A percentile compares a stretch with the other conserved stretches of the same genome.
Evolutionary conservation across 2,329 filamentous ascomycete genomes (phyloP).

Genomic region (Lachnellula subtilissima): DNA sequence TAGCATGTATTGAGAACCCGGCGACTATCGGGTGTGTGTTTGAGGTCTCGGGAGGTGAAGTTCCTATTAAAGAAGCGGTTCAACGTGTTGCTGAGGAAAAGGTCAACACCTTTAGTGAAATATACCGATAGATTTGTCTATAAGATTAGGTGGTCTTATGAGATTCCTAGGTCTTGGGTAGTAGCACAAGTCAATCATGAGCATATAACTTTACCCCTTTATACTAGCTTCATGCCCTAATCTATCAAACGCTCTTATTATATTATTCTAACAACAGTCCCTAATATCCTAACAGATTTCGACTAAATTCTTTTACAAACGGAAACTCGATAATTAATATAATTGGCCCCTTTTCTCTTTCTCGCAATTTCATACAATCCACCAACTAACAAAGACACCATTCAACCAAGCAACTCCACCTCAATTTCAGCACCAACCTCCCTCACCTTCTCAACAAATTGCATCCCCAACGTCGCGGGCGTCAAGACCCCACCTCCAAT

Average conservation of each 20-base stretch:
- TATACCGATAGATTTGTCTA: conserved; percentile 9
- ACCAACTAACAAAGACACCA: too few species aligned
- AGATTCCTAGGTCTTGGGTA: too few species aligned
- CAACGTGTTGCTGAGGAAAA: conserved; percentile 34
- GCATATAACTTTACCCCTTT: too few species aligned
- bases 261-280: too few species aligned
- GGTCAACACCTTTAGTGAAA: conserved; percentile 30
- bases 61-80: conserved; percentile 36
- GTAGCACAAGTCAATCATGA: too few species aligned
- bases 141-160: not conserved
- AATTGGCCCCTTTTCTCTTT: too few species aligned
- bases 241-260: too few species aligned
- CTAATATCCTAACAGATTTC: too few species aligned
- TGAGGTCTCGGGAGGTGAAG: conserved; percentile 39
- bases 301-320: too few species aligned
- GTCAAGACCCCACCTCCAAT: conserved; percentile 44
- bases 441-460: not conserved
- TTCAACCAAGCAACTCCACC: not conserved
- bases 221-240: too few species aligned
- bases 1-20: conserved; percentile 37
- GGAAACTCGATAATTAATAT: too few species aligned
- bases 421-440: not conserved
- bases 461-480: conserved; percentile 39
- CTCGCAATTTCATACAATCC: too few species aligned
- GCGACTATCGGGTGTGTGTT: conserved; percentile 39